Conservation (phyloP, 2,329 filamentous ascomycete genomes). For the Nakataea oryzae region DNA sequence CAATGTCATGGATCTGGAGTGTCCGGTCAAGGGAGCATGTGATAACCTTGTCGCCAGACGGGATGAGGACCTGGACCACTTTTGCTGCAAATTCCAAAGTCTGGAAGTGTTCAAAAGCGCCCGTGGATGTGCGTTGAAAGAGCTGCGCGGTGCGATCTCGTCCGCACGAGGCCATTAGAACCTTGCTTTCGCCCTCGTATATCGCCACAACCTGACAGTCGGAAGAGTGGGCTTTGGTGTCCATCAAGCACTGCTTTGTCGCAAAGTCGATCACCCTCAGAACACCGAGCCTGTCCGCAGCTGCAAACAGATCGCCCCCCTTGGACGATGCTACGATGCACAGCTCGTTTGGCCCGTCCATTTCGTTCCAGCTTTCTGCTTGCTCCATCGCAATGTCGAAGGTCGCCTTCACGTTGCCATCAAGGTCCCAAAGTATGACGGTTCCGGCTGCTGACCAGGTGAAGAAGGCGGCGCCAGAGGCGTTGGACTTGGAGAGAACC, state of each 20-base stretch:
- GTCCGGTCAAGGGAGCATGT: conserved; percentile 87
- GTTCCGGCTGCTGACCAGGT: conserved; percentile 81
- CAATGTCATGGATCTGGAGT: conserved; percentile 69
- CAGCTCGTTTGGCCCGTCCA: conserved; percentile 47
- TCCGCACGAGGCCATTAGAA: conserved; percentile 71
- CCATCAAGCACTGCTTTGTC: conserved; percentile 51
- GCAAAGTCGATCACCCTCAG: conserved; percentile 58
- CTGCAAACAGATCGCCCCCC: conserved; percentile 58
- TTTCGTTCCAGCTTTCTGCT: conserved; percentile 33
- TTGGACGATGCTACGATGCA: conserved; percentile 49
- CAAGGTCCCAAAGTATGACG: conserved; percentile 71
- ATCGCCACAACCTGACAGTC: conserved; percentile 78
- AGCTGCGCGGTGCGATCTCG: conserved; percentile 89
- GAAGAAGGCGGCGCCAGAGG: conserved; percentile 61
- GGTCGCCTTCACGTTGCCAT: conserved; percentile 57
- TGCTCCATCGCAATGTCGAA: conserved; percentile 63
- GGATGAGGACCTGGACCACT: conserved; percentile 64
- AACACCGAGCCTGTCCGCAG: conserved; percentile 80
- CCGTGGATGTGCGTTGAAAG: conserved; percentile 51
- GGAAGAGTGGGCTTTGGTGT: conserved; percentile 75
- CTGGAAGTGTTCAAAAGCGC: conserved; percentile 68
- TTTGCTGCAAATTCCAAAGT: conserved; percentile 88
- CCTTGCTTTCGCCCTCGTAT: conserved; percentile 51
- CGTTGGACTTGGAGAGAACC: conserved; percentile 48
- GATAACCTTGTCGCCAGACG: conserved; percentile 64